phyloP scores from a whole-genome alignment of 352 stramenopile genomes.

The Pythium rishiriense region DNA sequence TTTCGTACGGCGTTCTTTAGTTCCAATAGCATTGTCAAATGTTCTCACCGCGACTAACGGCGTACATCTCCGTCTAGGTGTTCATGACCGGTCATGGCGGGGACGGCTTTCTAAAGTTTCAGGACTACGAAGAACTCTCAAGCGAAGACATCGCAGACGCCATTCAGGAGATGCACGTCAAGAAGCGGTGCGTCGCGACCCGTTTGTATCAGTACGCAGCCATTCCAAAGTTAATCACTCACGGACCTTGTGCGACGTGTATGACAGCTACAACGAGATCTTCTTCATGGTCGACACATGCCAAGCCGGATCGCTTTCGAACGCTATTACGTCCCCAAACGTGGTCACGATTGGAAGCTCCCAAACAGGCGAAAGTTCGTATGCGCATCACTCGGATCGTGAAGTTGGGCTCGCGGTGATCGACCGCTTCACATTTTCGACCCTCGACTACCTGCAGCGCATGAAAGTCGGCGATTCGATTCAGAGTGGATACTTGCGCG shows the following conservation, averaged over 20 bases:
- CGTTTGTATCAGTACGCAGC: neutral
- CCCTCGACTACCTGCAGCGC: conserved; percentile 85
- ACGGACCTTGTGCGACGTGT: neutral
- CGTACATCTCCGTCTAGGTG: too few relatives aligned
- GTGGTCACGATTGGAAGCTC: conserved; percentile 93
- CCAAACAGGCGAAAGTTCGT: conserved; percentile 93
- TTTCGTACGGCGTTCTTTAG: conserved; percentile 41
- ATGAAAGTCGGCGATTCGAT: conserved; percentile 83
- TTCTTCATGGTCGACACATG: conserved; percentile 99
- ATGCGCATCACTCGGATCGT: conserved; percentile 89
- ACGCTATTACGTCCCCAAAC: conserved; percentile 85
- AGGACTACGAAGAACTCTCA: conserved; percentile 97
- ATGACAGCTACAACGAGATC: conserved; percentile 90
- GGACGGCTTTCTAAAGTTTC: conserved; percentile 98
- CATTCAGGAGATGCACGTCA: conserved; percentile 94
- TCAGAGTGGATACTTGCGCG: conserved; percentile 54
- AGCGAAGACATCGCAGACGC: conserved; percentile 92
- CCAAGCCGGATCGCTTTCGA: conserved; percentile 93
- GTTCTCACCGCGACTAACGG: too few relatives aligned
- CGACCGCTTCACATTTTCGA: conserved; percentile 89
- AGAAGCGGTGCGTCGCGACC: conserved; percentile 62
- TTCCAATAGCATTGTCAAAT: too few relatives aligned
- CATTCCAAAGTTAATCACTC: neutral
- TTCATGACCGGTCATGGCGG: conserved; percentile 96
- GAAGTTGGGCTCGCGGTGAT: conserved; percentile 87